Evolutionary conservation across 306 rosid genomes (phyloP).

Genomic region (Medicago ruthenica): DNA sequence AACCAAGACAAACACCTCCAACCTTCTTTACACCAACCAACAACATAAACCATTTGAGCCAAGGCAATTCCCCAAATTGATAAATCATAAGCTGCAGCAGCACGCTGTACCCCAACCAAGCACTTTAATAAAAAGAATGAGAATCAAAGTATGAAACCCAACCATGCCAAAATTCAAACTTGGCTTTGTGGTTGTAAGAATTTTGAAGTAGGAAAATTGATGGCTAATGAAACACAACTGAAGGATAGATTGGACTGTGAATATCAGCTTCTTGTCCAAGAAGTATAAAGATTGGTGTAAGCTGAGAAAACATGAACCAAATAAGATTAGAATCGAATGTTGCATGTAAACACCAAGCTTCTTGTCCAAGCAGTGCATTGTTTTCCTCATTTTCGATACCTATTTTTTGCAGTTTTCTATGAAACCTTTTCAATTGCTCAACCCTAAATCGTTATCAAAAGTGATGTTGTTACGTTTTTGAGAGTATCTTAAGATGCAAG

Average conservation of each 20-base stretch:
- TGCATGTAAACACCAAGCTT: constrained; percentile 95
- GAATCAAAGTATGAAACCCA: constrained; percentile 64
- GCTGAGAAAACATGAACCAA: constrained; percentile 58
- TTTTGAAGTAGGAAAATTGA: constrained; percentile 85
- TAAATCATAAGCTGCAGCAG: constrained; percentile 75
- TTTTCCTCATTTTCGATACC: constrained; percentile 38
- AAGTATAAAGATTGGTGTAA: constrained; percentile 62
- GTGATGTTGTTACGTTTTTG: no score
- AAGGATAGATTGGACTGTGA: constrained; percentile 81
- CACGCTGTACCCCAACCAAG: constrained; percentile 78
- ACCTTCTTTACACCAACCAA: constrained; percentile 78
- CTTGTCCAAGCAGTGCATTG: constrained; percentile 43
- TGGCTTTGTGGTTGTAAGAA: constrained; percentile 90
- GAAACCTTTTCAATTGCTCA: constrained; percentile 23
- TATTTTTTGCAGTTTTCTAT: constrained; percentile 49
- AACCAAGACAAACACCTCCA: constrained; percentile 92
- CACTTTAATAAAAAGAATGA: constrained; percentile 57
- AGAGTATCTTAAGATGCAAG: no score
- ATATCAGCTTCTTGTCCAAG: constrained; percentile 77
- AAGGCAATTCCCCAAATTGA: constrained; percentile 80
- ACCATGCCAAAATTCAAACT: constrained; percentile 81
- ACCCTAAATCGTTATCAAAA: no score
- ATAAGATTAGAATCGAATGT: constrained; percentile 80
- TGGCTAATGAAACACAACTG: constrained; percentile 87
- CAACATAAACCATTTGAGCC: constrained; percentile 73